A percentile compares a stretch with the other conserved stretches of the same genome.
These are phyloP conservation scores for Zanthoxylum bungeanum DNA, from an alignment of 345 rosid genomes.

Conservation along the genomic window DNA sequence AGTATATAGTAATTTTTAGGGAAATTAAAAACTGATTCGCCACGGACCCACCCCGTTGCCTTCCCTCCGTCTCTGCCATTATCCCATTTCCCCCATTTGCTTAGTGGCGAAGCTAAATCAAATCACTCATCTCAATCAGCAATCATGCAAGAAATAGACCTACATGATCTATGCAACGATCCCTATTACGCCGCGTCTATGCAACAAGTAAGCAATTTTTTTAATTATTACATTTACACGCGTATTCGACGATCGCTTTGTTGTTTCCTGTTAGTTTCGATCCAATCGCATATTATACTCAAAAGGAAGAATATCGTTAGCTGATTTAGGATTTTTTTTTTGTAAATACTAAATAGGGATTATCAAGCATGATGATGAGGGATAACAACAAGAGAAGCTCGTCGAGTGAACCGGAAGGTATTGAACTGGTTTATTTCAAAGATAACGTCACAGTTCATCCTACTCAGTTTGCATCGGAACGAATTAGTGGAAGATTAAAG, in stretches of 20 bases:
- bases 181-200: constrained; percentile 94
- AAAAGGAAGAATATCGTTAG: no score
- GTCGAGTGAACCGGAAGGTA: constrained; percentile 59
- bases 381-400: constrained; percentile 62
- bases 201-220: constrained; percentile 49
- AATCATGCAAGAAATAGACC: constrained; percentile 74
- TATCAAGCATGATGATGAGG: constrained; percentile 59
- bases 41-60: no score
- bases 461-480: constrained; percentile 80
- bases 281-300: not conserved
- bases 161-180: constrained; percentile 90
- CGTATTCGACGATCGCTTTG: not conserved
- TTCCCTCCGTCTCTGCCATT: no score
- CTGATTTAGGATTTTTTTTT: no score
- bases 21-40: no score
- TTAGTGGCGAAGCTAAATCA: not conserved
- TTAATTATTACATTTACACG: not conserved
- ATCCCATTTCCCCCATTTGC: no score
- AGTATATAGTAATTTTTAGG: no score
- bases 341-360: constrained; percentile 51
- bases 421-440: constrained; percentile 66
- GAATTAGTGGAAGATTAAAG: constrained; percentile 90
- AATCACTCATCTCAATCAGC: not conserved
- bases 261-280: no score
- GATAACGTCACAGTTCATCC: constrained; percentile 94